Conservation (phyloP, 768 basidiomycete genomes). For the Cystofilobasidium bisporidii region DNA sequence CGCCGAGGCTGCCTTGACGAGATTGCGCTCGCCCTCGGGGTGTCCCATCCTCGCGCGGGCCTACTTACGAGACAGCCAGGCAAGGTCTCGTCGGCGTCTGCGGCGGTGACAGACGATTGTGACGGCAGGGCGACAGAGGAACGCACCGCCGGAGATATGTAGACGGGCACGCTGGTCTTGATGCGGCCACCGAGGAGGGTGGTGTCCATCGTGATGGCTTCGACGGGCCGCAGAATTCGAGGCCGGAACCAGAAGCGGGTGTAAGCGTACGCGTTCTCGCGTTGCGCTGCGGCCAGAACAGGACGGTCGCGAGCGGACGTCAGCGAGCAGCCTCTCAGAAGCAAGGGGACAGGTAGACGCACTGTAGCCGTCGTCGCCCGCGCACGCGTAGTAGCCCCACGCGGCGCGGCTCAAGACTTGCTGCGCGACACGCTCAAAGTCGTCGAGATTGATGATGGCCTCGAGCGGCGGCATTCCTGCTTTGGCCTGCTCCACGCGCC, state of each 20-base stretch:
- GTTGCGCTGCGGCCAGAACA: too few species aligned
- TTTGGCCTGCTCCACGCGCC: constrained; percentile 35
- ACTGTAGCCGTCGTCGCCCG: constrained; percentile 34
- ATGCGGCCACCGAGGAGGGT: constrained; percentile 2
- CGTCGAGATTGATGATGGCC: constrained; percentile 39
- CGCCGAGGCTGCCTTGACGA: constrained; percentile 56
- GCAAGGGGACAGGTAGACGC: background rate
- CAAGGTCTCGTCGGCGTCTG: too few species aligned
- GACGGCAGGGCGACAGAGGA: too few species aligned
- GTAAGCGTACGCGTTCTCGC: constrained; percentile 38
- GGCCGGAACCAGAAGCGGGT: constrained; percentile 39
- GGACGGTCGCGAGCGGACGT: background rate
- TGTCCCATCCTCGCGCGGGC: constrained; percentile 62
- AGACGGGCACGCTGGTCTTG: constrained; percentile 54
- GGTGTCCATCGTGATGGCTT: constrained; percentile 22
- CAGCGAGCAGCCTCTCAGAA: background rate
- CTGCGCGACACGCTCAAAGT: constrained; percentile 40
- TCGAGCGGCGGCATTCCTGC: constrained; percentile 36
- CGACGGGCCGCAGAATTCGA: constrained; percentile 30
- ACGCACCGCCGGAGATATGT: constrained; percentile 67
- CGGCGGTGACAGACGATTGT: too few species aligned
- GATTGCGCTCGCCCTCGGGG: constrained; percentile 72
- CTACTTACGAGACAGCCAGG: too few species aligned
- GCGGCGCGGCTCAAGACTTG: constrained; percentile 40
- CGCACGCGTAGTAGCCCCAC: constrained; percentile 41